Base-by-base conservation (phyloP, 2,329 filamentous ascomycete genomes). In the Cladophialophora exuberans region DNA sequence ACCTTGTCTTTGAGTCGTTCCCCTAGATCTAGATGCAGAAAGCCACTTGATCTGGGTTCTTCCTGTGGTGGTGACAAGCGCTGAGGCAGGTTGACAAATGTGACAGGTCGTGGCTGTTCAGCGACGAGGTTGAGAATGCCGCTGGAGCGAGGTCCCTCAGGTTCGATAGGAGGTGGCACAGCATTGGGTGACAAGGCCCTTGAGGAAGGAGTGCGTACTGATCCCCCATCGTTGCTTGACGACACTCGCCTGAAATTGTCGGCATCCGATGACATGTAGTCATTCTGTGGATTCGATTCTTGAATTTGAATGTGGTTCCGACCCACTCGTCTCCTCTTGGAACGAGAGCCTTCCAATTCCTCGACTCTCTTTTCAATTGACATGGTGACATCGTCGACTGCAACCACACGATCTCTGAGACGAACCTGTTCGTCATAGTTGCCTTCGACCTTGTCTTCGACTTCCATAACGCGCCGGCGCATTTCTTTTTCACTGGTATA, bases 401-500 rank as follows among this genome's bases (percentile, higher is more conserved):
- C 59, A 10, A 62, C 45, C 18, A 69, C 41, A 26, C 65, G 62
- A 18, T 67, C 66, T 30, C 59, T 59, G 20, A 68, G 50, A 33
- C 61, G 62, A 35, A 64, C 54, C 30, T 67, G 61, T 50, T 65
- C 60, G 47, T 69, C 67, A 51, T 63, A 54, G 31, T 63, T 55
- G 31, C 58, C 56, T 46, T 67, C 65, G 31, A 68, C 56, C 35
- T 59, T 60, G 44, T 67, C 62, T 48, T 69, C 66, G 3, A 68
- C 52, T 13, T 67, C 63, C n/a, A 56, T 48, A 30, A 67, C 59
- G 46, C 61, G 63, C 10, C 60, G 57, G 46, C 60, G 63, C 38
- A 69, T 61, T 38, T 67, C 65, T 26, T 64, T 56, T 31, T 69
- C 65, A 38, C 53, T 61, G 15, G 59, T 62, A 44, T 66, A 67